phyloP scores from a whole-genome alignment of 345 rosid species.

The Eucalyptus sp. region DNA sequence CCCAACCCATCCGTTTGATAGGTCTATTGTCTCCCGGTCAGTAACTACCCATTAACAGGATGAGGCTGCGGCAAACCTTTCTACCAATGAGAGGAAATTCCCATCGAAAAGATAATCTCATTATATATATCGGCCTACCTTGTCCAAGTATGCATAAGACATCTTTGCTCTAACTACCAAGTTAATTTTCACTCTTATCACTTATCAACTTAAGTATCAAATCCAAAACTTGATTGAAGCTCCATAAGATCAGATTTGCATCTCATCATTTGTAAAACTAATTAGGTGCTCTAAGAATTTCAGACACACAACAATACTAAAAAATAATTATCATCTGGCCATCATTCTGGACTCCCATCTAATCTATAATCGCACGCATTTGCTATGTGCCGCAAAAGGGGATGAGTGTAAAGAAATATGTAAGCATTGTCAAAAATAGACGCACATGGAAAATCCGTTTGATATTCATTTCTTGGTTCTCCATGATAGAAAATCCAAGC shows the following conservation, averaged over 20 bases:
- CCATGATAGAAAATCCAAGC: not conserved
- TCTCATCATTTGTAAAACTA: not conserved
- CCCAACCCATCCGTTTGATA: too few relatives aligned
- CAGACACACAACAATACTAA: not conserved
- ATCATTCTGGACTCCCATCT: accelerated
- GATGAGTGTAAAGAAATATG: not conserved
- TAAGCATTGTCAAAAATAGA: not conserved
- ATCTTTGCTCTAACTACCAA: not conserved
- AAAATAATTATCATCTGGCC: not conserved
- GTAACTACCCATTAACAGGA: too few relatives aligned
- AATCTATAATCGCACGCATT: not conserved
- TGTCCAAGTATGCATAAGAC: not conserved
- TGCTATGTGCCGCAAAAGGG: not conserved
- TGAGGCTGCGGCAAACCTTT: not conserved
- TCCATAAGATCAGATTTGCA: not conserved
- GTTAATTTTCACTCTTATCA: not conserved
- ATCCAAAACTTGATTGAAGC: not conserved
- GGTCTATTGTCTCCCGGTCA: too few relatives aligned
- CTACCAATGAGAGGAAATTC: not conserved
- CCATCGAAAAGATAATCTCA: not conserved
- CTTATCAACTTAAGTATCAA: not conserved
- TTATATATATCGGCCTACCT: not conserved
- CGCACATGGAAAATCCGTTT: not conserved
- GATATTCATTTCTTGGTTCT: not conserved
- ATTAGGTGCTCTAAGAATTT: not conserved